These are phyloP conservation scores for Phytophthora megakarya DNA, from an alignment of 352 stramenopile species.

Conservation along the genomic window DNA sequence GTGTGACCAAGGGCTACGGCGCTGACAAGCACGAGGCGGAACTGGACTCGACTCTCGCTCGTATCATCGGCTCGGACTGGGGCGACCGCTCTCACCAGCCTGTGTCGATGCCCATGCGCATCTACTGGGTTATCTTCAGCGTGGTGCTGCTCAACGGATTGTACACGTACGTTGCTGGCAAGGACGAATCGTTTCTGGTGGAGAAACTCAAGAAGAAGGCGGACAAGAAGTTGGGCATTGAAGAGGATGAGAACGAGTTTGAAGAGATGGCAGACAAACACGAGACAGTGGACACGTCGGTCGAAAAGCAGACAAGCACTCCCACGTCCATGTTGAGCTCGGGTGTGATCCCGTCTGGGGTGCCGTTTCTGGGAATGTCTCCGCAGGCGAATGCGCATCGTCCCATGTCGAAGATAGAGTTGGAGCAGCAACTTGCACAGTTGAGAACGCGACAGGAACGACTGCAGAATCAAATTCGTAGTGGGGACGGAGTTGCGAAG, in stretches of 20 bases:
- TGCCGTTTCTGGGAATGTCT: conserved; percentile 46
- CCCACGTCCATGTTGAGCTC: conserved; percentile 31
- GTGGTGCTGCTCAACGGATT: conserved; percentile 63
- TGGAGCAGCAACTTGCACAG: conserved; percentile 48
- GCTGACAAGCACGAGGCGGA: conserved; percentile 47
- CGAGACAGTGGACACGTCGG: neutral
- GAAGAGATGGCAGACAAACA: conserved; percentile 32
- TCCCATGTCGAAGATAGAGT: conserved; percentile 41
- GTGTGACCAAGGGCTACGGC: conserved; percentile 41
- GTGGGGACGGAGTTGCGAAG: conserved; percentile 15
- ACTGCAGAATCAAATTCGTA: conserved; percentile 33
- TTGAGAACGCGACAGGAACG: conserved; percentile 41
- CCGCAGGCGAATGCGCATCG: conserved; percentile 12
- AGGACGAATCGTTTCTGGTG: conserved; percentile 61
- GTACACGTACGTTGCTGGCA: conserved; percentile 59
- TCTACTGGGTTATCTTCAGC: conserved; percentile 73
- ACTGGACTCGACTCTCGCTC: conserved; percentile 61
- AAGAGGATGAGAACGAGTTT: conserved; percentile 56
- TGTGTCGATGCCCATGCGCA: conserved; percentile 68
- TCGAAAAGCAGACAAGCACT: neutral
- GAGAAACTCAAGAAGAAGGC: conserved; percentile 60
- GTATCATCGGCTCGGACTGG: conserved; percentile 80
- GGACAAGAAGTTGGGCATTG: conserved; percentile 53
- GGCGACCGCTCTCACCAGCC: conserved; percentile 67
- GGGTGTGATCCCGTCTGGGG: conserved; percentile 11